Conservation (phyloP, 2,329 filamentous ascomycete species). For the Alternaria arbusti region DNA sequence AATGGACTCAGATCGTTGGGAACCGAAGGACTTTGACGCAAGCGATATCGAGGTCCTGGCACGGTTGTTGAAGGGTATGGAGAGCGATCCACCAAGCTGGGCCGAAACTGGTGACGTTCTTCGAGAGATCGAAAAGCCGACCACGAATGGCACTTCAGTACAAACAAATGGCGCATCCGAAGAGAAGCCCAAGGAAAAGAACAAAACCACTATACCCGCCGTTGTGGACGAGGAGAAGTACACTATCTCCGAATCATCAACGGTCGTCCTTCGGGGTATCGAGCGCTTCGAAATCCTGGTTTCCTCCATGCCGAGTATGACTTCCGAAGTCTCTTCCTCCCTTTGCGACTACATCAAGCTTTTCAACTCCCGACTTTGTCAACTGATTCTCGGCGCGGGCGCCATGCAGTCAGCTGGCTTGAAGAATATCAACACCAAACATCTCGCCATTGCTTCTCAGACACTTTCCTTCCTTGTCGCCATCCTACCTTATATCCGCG, state of each 20-base stretch:
- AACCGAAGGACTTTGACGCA: conserved; percentile 75
- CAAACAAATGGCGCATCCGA: conserved; percentile 42
- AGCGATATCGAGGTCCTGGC: conserved; percentile 65
- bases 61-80: conserved; percentile 72
- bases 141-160: conserved; percentile 30
- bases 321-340: conserved; percentile 77
- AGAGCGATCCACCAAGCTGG: conserved; percentile 73
- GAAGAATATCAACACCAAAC: conserved; percentile 90
- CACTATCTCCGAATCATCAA: conserved; percentile 82
- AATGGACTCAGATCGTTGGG: conserved; percentile 84
- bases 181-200: conserved; percentile 39
- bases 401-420: conserved; percentile 87
- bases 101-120: conserved; percentile 58
- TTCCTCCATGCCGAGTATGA: conserved; percentile 86
- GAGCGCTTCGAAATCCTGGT: conserved; percentile 84
- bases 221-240: conserved; percentile 84
- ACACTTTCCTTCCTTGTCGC: conserved; percentile 86
- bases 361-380: conserved; percentile 96
- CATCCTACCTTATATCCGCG: conserved; percentile 86
- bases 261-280: conserved; percentile 80
- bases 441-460: conserved; percentile 89
- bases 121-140: conserved; percentile 25
- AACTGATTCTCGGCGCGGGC: conserved; percentile 92
- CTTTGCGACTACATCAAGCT: conserved; percentile 87
- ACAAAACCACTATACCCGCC: conserved; percentile 64